Percentiles rank a stretch among this genome's conserved stretches.
Evolutionary conservation across 2,329 filamentous ascomycete species (phyloP).

Genomic region (Fusarium burgessii): DNA sequence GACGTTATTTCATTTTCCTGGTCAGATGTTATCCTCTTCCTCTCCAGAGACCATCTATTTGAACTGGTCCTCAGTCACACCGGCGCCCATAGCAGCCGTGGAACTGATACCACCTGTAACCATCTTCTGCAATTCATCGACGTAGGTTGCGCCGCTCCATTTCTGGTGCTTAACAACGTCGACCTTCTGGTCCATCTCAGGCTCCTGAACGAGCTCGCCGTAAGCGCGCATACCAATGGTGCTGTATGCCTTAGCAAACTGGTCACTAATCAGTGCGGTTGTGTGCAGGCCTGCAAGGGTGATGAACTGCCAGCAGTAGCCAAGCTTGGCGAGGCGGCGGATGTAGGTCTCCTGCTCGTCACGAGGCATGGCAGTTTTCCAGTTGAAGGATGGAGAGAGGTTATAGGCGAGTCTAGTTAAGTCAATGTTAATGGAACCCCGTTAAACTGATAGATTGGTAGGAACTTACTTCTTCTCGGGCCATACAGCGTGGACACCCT

Average conservation of each 20-base stretch:
- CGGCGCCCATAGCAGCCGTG: conserved; percentile 96
- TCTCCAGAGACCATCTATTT: conserved; percentile 37
- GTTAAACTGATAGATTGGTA: background rate
- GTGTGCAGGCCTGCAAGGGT: conserved; percentile 98
- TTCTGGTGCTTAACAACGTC: conserved; percentile 99
- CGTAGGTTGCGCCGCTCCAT: conserved; percentile 95
- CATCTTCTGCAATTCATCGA: conserved; percentile 97
- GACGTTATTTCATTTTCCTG: background rate
- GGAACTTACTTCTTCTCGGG: conserved; percentile 89
- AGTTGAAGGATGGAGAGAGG: conserved; percentile 99
- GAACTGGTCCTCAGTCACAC: conserved; percentile 98
- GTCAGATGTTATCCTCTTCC: background rate
- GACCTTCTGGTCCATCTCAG: conserved; percentile 89
- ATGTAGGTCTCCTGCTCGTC: conserved; percentile 98
- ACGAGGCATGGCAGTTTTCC: conserved; percentile 95
- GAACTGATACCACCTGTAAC: conserved; percentile 91
- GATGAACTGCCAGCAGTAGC: conserved; percentile 99
- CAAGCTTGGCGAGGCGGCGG: conserved; percentile 82
- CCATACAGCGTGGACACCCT: conserved; percentile 93
- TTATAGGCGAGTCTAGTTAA: conserved; percentile 87
- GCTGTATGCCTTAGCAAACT: conserved; percentile 86
- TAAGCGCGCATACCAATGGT: conserved; percentile 93
- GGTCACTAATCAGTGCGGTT: conserved; percentile 90
- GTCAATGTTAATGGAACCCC: conserved; percentile 32
- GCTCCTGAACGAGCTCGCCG: conserved; percentile 96